A percentile compares a stretch with the other conserved stretches of the same genome.
Conservation (phyloP, 192 early-diverging fungal genomes). For the Polychytrium aggregatum region DNA sequence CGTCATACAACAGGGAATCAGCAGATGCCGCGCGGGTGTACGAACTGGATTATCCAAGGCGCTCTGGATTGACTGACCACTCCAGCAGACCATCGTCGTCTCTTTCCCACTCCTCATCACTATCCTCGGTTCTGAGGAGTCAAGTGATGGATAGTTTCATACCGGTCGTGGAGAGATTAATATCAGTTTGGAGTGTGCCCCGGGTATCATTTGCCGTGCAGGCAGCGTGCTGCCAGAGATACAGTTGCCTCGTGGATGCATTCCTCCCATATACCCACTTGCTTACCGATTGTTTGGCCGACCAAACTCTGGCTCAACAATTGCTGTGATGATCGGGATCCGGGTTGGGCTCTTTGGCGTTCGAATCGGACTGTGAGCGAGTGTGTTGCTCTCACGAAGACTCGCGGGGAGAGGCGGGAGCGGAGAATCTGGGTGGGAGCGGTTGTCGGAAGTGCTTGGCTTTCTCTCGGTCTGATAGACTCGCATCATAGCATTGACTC, state of each 20-base stretch:
- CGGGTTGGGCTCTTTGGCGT: not conserved
- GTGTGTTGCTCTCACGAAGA: too few species aligned
- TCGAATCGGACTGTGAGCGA: conserved; percentile 2
- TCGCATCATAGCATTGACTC: conserved; percentile 5
- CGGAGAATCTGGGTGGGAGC: too few species aligned
- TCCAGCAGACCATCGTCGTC: conserved; percentile 28
- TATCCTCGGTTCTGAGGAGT: too few species aligned
- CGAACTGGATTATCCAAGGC: too few species aligned
- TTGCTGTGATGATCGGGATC: not conserved
- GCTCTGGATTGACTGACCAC: conserved; percentile 17
- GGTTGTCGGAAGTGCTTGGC: conserved; percentile 2
- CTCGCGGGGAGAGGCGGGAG: too few species aligned
- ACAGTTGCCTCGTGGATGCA: not conserved
- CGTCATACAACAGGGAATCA: too few species aligned
- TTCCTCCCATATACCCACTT: not conserved
- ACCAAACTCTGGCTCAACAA: not conserved
- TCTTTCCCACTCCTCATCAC: conserved; percentile 25
- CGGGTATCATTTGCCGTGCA: too few species aligned
- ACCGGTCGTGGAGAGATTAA: too few species aligned
- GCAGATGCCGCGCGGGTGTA: too few species aligned
- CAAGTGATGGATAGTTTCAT: too few species aligned
- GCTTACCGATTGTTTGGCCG: not conserved
- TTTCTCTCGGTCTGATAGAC: conserved; percentile 1
- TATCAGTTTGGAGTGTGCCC: too few species aligned
- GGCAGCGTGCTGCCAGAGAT: too few species aligned